Conservation (phyloP, 108 stramenopile genomes). For the Cyclostephanos invisitatus region DNA sequence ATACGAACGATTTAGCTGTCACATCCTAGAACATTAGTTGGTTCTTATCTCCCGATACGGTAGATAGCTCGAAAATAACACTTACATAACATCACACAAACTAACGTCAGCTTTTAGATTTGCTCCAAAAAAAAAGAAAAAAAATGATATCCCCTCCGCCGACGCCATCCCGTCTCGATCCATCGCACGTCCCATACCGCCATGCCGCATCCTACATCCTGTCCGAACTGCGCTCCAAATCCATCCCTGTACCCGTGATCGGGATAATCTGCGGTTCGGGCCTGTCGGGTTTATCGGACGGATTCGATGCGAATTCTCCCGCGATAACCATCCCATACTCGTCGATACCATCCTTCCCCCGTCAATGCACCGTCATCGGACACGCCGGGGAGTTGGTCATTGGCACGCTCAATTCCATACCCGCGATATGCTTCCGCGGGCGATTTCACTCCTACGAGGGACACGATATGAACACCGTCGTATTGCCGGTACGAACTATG, state of each 20-base stretch:
- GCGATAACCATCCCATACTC: conserved; percentile 62
- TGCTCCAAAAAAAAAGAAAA: no score
- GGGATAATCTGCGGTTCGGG: conserved; percentile 94
- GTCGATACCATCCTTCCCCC: conserved; percentile 87
- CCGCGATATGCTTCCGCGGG: conserved; percentile 86
- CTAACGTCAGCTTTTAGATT: no score
- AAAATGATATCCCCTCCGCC: not conserved
- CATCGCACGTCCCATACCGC: conserved; percentile 58
- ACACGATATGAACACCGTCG: conserved; percentile 83
- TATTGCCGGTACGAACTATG: conserved; percentile 83
- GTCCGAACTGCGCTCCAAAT: conserved; percentile 36
- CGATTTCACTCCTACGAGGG: conserved; percentile 96
- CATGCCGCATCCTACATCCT: conserved; percentile 58
- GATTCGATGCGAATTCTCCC: conserved; percentile 52
- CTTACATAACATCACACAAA: no score
- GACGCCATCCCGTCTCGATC: conserved; percentile 6
- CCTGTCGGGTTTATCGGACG: conserved; percentile 70
- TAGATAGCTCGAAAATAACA: no score
- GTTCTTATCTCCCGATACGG: no score
- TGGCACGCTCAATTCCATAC: conserved; percentile 61
- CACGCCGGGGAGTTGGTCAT: conserved; percentile 91
- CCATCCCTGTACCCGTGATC: conserved; percentile 53
- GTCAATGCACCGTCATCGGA: conserved; percentile 79
- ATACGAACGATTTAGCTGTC: no score
- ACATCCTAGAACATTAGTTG: no score